A percentile compares a stretch with the other conserved stretches of the same genome.
These are phyloP conservation scores for Aspergillus aculeatinus DNA, from an alignment of 2,329 filamentous ascomycete species.

Conservation along the genomic window DNA sequence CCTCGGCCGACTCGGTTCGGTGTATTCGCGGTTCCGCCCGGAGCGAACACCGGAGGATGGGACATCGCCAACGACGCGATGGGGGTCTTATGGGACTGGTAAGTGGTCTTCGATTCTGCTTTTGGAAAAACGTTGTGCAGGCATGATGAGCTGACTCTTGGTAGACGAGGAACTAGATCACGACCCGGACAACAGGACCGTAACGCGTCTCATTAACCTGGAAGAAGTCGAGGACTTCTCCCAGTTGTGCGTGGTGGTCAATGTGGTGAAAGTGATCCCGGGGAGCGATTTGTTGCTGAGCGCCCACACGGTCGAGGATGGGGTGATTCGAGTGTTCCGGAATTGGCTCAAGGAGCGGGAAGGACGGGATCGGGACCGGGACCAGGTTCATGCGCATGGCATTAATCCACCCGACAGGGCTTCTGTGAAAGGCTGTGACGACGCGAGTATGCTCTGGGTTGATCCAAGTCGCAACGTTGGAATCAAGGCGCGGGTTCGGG, in stretches of 20 bases:
- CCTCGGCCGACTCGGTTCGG: slow-evolving; percentile 51
- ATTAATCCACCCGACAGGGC: slow-evolving; percentile 7
- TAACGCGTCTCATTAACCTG: slow-evolving; percentile 62
- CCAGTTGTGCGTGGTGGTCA: slow-evolving; percentile 68
- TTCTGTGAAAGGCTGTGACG: slow-evolving; percentile 24
- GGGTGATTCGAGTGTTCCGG: slow-evolving; percentile 69
- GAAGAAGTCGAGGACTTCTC: slow-evolving; percentile 72
- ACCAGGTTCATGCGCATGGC: background rate
- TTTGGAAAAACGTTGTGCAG: too few species aligned
- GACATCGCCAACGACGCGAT: background rate
- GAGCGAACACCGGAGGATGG: slow-evolving; percentile 53
- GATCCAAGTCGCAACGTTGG: slow-evolving; percentile 64
- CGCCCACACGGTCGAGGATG: slow-evolving; percentile 65
- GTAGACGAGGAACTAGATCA: slow-evolving; percentile 7
- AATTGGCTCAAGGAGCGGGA: slow-evolving; percentile 63
- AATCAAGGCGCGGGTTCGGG: slow-evolving; percentile 63
- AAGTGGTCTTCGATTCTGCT: background rate
- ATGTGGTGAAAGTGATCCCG: slow-evolving; percentile 66
- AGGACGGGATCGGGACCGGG: slow-evolving; percentile 1
- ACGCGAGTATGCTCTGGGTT: slow-evolving; percentile 63
- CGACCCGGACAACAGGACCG: slow-evolving; percentile 27
- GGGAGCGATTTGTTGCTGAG: slow-evolving; percentile 62
- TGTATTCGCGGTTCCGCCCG: slow-evolving; percentile 73
- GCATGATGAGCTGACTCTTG: background rate
- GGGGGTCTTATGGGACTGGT: slow-evolving; percentile 15